phyloP scores from a whole-genome alignment of 768 basidiomycete species.

The Lactarius hatsudake region DNA sequence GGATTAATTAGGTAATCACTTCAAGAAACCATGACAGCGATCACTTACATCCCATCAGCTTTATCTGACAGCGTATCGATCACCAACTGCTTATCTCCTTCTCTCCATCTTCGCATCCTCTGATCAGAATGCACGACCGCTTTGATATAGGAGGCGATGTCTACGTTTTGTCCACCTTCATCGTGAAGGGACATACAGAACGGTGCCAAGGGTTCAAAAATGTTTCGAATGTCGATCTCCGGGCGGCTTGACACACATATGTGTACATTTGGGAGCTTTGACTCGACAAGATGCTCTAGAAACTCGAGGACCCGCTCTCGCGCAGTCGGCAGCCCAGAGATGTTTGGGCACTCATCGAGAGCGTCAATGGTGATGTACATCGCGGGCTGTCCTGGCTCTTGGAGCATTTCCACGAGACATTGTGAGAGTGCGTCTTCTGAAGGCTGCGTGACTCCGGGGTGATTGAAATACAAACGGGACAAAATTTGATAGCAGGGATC shows the following conservation, averaged over 20 bases:
- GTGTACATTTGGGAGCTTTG: not conserved
- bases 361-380: slow-evolving; percentile 3
- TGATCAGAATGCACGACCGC: not conserved
- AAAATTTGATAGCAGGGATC: too few relatives aligned
- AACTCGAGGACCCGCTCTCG: not conserved
- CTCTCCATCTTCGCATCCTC: slow-evolving; percentile 2
- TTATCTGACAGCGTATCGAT: not conserved
- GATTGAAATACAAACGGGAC: too few relatives aligned
- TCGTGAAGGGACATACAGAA: not conserved
- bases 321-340: not conserved
- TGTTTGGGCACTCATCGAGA: slow-evolving; percentile 10
- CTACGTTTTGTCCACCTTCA: not conserved
- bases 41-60: slow-evolving; percentile 5
- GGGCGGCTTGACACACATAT: slow-evolving; percentile 10
- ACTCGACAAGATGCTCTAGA: not conserved
- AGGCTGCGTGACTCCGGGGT: not conserved
- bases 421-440: not conserved
- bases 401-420: slow-evolving; percentile 6
- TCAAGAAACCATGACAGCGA: not conserved
- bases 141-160: not conserved
- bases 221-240: slow-evolving; percentile 1
- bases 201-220: not conserved
- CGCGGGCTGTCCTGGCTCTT: not conserved
- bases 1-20: not conserved
- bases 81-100: not conserved